Percentiles rank a stretch among this genome's conserved stretches.
Evolutionary conservation across 2,329 filamentous ascomycete genomes (phyloP).

Genomic region (Paecilomyces niveus): DNA sequence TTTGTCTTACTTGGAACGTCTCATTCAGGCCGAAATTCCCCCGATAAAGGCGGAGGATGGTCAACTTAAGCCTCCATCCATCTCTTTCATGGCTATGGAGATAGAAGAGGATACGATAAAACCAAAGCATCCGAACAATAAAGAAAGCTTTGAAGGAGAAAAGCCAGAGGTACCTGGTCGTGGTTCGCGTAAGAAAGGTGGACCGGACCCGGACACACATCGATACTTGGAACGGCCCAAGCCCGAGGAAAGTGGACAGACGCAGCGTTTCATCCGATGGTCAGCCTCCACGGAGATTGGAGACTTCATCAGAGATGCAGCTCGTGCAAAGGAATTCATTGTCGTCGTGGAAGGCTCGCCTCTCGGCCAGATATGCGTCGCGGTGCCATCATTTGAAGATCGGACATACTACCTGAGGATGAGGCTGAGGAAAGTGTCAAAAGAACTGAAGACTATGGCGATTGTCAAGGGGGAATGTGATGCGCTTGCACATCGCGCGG

Average conservation of each 20-base stretch:
- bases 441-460: constrained; percentile 60
- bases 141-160: constrained; percentile 36
- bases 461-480: constrained; percentile 79
- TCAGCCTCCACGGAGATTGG: constrained; percentile 82
- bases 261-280: constrained; percentile 74
- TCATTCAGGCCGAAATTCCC: constrained; percentile 83
- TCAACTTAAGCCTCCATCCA: constrained; percentile 61
- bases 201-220: constrained; percentile 59
- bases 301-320: constrained; percentile 88
- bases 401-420: constrained; percentile 83
- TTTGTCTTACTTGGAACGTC: constrained; percentile 77
- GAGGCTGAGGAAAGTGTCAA: constrained; percentile 64
- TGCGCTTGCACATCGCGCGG: constrained; percentile 64
- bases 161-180: constrained; percentile 6
- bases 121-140: constrained; percentile 29
- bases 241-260: constrained; percentile 26
- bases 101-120: constrained; percentile 53
- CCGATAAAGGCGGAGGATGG: constrained; percentile 55
- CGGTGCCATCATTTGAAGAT: constrained; percentile 81
- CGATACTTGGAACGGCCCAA: constrained; percentile 49
- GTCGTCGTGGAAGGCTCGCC: constrained; percentile 69
- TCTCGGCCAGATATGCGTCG: constrained; percentile 61
- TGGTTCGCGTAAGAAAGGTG: constrained; percentile 33
- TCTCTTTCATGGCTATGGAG: constrained; percentile 76
- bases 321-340: constrained; percentile 74